Evolutionary conservation across 805 yeast species (phyloP), one percentile per base, ranked within the genome.

Genomic region (Cyberlindnera americana): DNA sequence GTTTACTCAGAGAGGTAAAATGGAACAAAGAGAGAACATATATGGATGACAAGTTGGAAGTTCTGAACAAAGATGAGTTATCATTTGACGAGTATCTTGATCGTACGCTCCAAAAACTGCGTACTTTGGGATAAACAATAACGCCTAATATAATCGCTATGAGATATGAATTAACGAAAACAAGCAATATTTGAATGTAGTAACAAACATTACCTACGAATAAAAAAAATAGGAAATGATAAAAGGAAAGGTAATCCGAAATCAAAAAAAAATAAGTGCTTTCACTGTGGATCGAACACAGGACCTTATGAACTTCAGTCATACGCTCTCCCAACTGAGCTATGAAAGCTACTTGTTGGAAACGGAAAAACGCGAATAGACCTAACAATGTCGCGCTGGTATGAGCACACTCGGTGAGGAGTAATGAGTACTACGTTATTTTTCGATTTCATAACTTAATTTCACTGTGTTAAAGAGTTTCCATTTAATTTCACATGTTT

Each of bases 201-300:
- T 9, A 28, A 16, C 11, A 28, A 14, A 10, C 18, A 28, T 21
- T 10, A 7, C 6, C 6, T 21, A 7, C 9, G 9, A 21, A 21
- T 7, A 21, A 21, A 21, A 21, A 21, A 21, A 21, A 21, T 21
- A 21, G 10, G 23, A 21, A 21, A 21, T 6, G 23, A 21, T n/a
- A n/a, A n/a, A n/a, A n/a, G 23, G 10, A 21, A 21, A 21, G 6
- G 23, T 21, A 21, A 10, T 21, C 23, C 10, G 10, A 21, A 21
- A 21, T 7, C 8, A 13, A 35, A 33, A 26, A 35, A 35, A 44
- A 47, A 49, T 50, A 50, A 40, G 47, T 73, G 78, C 78, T 75
- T 69, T 61, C 69, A 71, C 75, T 77, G 84, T 75, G 85, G 83
- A 77, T 79, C 79, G 85, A 80, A 80, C 84, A 75, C 83, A 77